Evolutionary conservation across 306 rosid genomes (phyloP), one percentile per base, ranked within the genome.

Genomic region (Mimosa bimucronata): DNA sequence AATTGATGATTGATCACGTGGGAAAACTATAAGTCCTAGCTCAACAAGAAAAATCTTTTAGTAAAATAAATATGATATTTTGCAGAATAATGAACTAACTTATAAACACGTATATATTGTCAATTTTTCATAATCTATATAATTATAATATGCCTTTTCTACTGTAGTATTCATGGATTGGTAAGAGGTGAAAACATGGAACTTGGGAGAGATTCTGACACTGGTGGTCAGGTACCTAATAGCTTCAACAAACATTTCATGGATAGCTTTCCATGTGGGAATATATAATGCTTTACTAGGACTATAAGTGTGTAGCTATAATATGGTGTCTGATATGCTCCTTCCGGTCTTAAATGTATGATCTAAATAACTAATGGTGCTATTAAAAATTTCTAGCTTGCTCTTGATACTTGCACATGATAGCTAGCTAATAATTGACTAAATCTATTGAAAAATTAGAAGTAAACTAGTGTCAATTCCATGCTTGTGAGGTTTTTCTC

Each of bases 171-270:
- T 81, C 97, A 92, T 81, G 97, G 97, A 55, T 79, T 92, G 88
- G 84, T 92, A 37, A 90, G 97, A 73, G 97, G 95, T 62, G 95
- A 92, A 73, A 90, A 92, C 76, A 92, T 92, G 97, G 95, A 92
- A 81, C 95, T 92, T 14, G 97, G 97, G 61, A 85, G 92, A 82
- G 97, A 92, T 80, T 92, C 97, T 57, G 95, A 92, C 66, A 92
- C 97, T 0, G 97, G 97, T 62, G 97, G 97, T 15, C 97, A 92
- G 92, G 97, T 91, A 70, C 26, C 26, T 42, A 11, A 5, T 42
- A 38, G 38, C 38, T 34, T 46, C 31, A 23, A 21, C 61, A 28
- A 34, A 34, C 38, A 34, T 34, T 34, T 34, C 38, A 34, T 34
- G 38, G 38, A 34, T 2, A 34, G 38, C 38, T 6, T 34, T 34